Evolutionary conservation across 2,329 filamentous ascomycete species (phyloP).

Genomic region (Helotiales sp.): DNA sequence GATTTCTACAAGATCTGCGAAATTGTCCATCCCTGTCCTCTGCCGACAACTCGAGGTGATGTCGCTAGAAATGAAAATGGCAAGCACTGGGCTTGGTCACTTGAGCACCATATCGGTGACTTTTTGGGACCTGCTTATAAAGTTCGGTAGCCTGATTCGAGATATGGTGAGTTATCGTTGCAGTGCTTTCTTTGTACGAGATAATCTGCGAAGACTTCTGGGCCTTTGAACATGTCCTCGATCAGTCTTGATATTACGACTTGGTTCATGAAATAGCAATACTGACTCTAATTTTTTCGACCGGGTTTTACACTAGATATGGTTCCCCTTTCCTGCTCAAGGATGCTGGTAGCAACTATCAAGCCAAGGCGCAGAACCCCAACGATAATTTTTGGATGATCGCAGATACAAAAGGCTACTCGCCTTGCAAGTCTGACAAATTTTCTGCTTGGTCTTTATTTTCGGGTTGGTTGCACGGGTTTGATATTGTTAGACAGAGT

Average conservation of each 20-base stretch:
- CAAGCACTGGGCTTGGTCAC: neutral
- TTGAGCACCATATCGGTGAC: slow-evolving; percentile 1
- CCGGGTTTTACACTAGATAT: neutral
- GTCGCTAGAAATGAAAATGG: neutral
- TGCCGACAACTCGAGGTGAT: neutral
- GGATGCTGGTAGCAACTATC: too few relatives aligned
- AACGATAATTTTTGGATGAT: neutral
- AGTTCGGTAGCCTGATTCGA: neutral
- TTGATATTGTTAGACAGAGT: too few relatives aligned
- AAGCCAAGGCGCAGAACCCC: neutral
- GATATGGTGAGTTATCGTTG: neutral
- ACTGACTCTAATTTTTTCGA: neutral
- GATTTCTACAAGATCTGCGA: slow-evolving; percentile 5
- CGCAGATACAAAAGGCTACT: neutral
- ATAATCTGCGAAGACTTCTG: too few relatives aligned
- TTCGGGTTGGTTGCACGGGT: too few relatives aligned
- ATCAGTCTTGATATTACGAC: too few relatives aligned
- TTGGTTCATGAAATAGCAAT: too few relatives aligned
- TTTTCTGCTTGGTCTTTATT: too few relatives aligned
- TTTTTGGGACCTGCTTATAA: neutral
- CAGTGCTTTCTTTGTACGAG: too few relatives aligned
- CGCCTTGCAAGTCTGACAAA: neutral
- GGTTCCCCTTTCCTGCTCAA: slow-evolving; percentile 2
- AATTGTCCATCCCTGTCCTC: neutral
- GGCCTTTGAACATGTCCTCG: too few relatives aligned